Base-by-base conservation (phyloP, 805 yeast species). In the Cyberlindnera nakhonratchasimensis region DNA sequence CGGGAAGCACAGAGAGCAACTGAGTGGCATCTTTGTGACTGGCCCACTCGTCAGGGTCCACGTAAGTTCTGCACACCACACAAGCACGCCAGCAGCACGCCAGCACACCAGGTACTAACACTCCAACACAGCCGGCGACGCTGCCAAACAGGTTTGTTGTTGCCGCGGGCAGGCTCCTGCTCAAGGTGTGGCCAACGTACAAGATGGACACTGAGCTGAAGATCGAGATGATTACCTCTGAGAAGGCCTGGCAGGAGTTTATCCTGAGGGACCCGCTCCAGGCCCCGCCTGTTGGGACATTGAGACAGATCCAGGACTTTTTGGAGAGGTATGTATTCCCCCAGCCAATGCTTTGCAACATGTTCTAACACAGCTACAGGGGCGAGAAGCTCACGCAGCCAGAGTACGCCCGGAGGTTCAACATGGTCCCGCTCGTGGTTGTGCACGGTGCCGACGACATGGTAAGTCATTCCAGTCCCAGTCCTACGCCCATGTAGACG, bases 361-460 rank as follows among this genome's bases (percentile, higher is more conserved):
- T 37, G 7, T 40, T 43, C 52, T 36, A 29, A 30, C 42, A 29
- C 9, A 7, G 10, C 3, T 19, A 23, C 10, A 68, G 90, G 40
- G 93, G 93, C n/a, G 70, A 73, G 45, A 60, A 57, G 16, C 64
- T 85, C 34, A 57, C 71, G 28, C 57, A 67, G 6, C 62, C 67
- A 3, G 58, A 61, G 30, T 70, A 66, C 39, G 50, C 65, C 3
- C 32, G 40, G 26, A 35, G 48, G 17, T 53, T 46, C 23, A 34
- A 40, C n/a, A 42, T 67, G 7, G 65, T 71, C 10, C 78, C 86
- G 0, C 53, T 83, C 4, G 58, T 80, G 23, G 63, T 85, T 10
- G 51, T 77, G 32, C 91, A 84, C 57, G 89, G 91, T 23, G 65
- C 67, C 8, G 64, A 61, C n/a, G 95, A 86, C 58, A 62, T 70